Base-by-base conservation (phyloP, 805 yeast species). In the Priceomyces haplophilus region DNA sequence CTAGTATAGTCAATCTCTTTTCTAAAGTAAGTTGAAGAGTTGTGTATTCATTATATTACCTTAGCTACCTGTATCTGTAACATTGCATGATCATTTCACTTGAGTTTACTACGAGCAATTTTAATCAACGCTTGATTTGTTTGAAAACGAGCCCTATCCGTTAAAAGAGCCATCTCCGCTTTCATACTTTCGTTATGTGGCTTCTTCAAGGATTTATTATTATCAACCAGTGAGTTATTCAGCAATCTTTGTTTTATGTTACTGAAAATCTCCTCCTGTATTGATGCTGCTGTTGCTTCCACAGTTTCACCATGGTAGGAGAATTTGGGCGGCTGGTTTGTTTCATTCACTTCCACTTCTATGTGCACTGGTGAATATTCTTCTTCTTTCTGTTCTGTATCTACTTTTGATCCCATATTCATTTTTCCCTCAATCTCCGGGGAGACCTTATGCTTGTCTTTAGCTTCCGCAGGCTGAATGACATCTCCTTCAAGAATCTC, bases 151-250 rank as follows among this genome's bases (percentile, higher is more conserved):
- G 73, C 73, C 43, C 48, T 43, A 12, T 48, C 42, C 27, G 57
- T 49, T 29, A 61, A 59, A 21, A 43, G 43, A 4, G 46, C 48
- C 25, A 69, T 41, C 33, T 65, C 67, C 12, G 49, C 45, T 41
- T 59, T 62, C 40, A 69, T 56, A 41, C 69, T 73, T 34, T 55
- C 41, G 16, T 67, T 66, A 39, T 58, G 52, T 2, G 49, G 39
- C 19, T 37, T 36, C 15, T 36, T 21, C 7, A 13, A 29, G 7
- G 13, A 11, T 19, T 21, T 10, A 5, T 25, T 7, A 10, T 3
- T 7, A 13, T 3, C 12, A 12, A 31, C 41, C 13, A 23, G 27
- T 6, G 40, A 23, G n/a, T 40, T 42, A 23, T 39, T 19, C 11
- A 24, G 29, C 1, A 52, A 55, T 11, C 41, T 47, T 3, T 45